Evolutionary conservation across 345 rosid species (phyloP).

Genomic region (Eutrema heterophyllum): DNA sequence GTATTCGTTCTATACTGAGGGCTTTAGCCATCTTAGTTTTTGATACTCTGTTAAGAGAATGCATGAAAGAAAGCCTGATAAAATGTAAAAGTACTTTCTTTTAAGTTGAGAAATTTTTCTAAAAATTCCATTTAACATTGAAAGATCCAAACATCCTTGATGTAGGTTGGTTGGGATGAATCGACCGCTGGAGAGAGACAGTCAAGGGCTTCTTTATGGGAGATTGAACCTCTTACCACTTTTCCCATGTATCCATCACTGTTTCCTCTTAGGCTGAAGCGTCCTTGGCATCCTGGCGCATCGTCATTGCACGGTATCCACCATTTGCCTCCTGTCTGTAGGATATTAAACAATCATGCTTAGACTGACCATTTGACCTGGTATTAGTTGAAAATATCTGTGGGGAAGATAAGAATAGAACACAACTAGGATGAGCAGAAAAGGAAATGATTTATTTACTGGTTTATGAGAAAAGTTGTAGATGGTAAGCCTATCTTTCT

Average conservation of each 20-base stretch:
- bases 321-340: neutral
- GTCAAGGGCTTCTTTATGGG: conserved; percentile 71
- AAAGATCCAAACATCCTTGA: neutral
- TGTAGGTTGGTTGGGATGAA: conserved; percentile 81
- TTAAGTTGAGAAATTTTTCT: neutral
- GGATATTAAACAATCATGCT: neutral
- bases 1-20: neutral
- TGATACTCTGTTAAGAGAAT: neutral
- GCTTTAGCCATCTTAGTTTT: neutral
- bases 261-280: conserved; percentile 64
- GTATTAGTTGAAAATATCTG: neutral
- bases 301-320: conserved; percentile 48
- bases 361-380: neutral
- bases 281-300: conserved; percentile 61
- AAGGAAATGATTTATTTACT: neutral
- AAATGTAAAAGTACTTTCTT: neutral
- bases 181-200: conserved; percentile 73
- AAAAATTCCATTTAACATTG: neutral
- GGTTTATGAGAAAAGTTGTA: neutral
- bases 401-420: neutral
- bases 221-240: conserved; percentile 68
- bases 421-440: neutral
- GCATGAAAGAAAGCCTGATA: neutral
- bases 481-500: neutral
- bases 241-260: conserved; percentile 75